Base-by-base conservation (phyloP, 257 asterid genomes). In the Solanum etuberosum region DNA sequence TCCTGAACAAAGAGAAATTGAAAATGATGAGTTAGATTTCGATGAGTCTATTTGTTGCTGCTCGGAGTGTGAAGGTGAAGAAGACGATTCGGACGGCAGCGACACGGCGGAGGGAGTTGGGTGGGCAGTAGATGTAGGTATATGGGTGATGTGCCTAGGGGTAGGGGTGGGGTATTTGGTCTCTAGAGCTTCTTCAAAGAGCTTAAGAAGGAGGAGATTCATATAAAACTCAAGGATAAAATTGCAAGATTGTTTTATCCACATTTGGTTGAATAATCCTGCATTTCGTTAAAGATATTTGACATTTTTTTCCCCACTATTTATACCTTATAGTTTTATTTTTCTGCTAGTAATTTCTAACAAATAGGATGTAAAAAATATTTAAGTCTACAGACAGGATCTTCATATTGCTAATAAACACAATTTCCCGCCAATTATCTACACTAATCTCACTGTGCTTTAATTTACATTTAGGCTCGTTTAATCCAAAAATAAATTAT, bases 41-140 rank as follows among this genome's bases (percentile, higher is more conserved):
- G n/a, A n/a, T n/a, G 94, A 88, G 7, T 38, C 57, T 37, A 86
- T 90, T 6, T 87, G 91, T 88, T 54, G 93, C 70, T 95, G 96
- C 88, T 70, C 92, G 7, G 94, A 89, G 12, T 90, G 93, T 34
- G 59, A 42, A 27, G 87, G 91, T 32, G 91, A 88, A 35, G 91
- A 88, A 35, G 90, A 80, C 54, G 90, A 14, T 12, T 68, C 4
- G 1, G 91, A 65, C 46, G 91, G 84, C 1, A 20, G 25, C 5
- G 87, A 65, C 87, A 80, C 84, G 91, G 86, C 38, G 78, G 92
- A 86, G 31, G 89, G 90, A 9, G 93, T 92, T 83, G 86, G 92
- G 37, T 94, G 96, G 98, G 98, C 98, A 40, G 91, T 96, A 76
- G 98, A 94, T 83, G 94, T 93, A 63, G 98, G 98, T 86, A 91